These are phyloP conservation scores for Phytophthora kernoviae DNA, from an alignment of 352 stramenopile species.

Conservation along the genomic window DNA sequence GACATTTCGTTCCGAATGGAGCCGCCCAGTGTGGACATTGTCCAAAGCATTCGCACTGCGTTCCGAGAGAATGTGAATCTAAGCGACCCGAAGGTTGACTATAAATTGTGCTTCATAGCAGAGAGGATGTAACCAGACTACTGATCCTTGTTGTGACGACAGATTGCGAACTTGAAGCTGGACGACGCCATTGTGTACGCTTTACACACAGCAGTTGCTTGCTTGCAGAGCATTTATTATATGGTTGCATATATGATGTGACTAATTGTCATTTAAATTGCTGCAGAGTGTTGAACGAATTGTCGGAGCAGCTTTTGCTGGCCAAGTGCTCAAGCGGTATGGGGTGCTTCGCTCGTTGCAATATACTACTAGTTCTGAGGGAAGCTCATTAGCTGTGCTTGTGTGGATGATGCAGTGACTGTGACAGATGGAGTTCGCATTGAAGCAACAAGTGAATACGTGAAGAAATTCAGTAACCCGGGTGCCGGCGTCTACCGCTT, in stretches of 20 bases:
- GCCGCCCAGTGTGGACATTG: constrained; percentile 33
- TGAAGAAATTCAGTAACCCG: constrained; percentile 58
- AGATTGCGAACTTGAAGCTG: constrained; percentile 54
- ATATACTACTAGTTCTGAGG: too few species aligned
- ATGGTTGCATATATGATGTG: too few species aligned
- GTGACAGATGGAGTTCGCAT: constrained; percentile 69
- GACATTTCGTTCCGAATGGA: constrained; percentile 43
- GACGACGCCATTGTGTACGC: constrained; percentile 72
- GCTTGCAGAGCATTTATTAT: too few species aligned
- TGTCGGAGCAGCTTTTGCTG: constrained; percentile 69
- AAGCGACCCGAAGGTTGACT: constrained; percentile 40
- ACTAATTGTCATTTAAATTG: constrained; percentile 6
- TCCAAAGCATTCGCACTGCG: constrained; percentile 39
- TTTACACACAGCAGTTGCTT: too few species aligned
- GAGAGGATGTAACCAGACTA: too few species aligned
- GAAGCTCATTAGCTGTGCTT: constrained; percentile 4
- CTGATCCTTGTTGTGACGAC: constrained; percentile 9
- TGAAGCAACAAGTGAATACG: constrained; percentile 76
- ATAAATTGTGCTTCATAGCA: not conserved
- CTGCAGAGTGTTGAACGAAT: constrained; percentile 56
- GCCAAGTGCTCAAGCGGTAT: constrained; percentile 78
- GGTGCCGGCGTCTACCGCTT: constrained; percentile 65
- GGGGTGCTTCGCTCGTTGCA: not conserved
- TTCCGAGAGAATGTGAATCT: constrained; percentile 54
- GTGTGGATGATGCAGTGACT: constrained; percentile 48